Base-by-base conservation (phyloP, 768 basidiomycete species). In the Rhizopogon vulgaris region DNA sequence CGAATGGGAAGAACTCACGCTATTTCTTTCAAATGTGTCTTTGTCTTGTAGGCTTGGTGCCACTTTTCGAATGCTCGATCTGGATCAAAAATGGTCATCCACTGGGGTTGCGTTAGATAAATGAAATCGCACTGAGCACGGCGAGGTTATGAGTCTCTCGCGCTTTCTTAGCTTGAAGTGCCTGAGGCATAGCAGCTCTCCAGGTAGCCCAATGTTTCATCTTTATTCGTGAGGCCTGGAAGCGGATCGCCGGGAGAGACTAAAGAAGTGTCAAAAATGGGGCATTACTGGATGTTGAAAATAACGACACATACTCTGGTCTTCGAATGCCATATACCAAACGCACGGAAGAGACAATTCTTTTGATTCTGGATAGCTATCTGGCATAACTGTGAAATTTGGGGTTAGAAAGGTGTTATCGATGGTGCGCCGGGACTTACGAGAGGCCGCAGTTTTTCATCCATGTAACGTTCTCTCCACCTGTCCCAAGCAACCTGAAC, bases 161-260 rank as follows among this genome's bases (percentile, higher is more conserved):
- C 27, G 89, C 91, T 55, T 73, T 71, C 62, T 80, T 86, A 27
- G 74, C 76, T 62, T 81, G 80, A 36, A 85, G 63, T 18, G 83
- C 87, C 53, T 76, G 76, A 14, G 90, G 88, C 76, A 93, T 82
- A 22, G 77, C 78, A 45, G 74, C 75, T 43, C 78, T 73, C 90
- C 90, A 91, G 28, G 66, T 70, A 28, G 72, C 67, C 80, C 88
- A 89, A 52, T 74, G 77, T 56, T 77, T 82, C 6, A 68, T 66
- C 66, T 87, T 90, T 34, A 76, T 63, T 54, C 78, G 75, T 17
- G 71, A 77, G 1, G 85, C 80, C 65, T 84, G 76, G 65, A 92
- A 89, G 27, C 80, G 81, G 52, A 94, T 80, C 8, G 90, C 91
- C 22, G 90, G 89, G 9, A 90, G 71, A 14, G 85, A 82, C 87